Percentiles rank a stretch among this genome's conserved stretches.
phyloP scores from a whole-genome alignment of 2,329 filamentous ascomycete genomes.

The Ophiosphaerella korrae region DNA sequence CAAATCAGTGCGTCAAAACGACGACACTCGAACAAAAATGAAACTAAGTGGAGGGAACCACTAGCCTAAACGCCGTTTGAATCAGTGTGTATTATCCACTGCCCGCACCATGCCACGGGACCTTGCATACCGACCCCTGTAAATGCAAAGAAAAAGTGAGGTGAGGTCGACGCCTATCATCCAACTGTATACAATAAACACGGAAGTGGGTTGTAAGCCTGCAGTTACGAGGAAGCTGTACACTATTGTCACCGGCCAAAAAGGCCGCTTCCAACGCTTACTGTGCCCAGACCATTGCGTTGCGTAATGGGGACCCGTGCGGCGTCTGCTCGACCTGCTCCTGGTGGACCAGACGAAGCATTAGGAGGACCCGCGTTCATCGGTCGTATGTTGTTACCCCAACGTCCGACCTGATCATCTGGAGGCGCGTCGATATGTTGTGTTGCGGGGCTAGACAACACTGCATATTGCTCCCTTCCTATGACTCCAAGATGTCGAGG shows the following conservation, averaged over 20 bases:
- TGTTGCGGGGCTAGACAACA: constrained; percentile 38
- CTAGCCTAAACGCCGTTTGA: neutral
- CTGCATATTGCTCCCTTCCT: constrained; percentile 34
- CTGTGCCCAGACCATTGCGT: constrained; percentile 35
- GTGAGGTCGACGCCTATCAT: too few species aligned
- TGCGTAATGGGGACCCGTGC: constrained; percentile 32
- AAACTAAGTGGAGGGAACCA: neutral
- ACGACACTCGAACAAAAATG: neutral
- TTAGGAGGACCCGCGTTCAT: constrained; percentile 18
- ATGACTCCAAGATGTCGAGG: constrained; percentile 29
- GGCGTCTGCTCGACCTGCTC: constrained; percentile 30
- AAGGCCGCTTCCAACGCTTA: constrained; percentile 39
- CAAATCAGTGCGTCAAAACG: neutral
- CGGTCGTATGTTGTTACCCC: constrained; percentile 26
- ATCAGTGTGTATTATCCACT: neutral
- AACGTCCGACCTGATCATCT: constrained; percentile 36
- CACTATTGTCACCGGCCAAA: constrained; percentile 35
- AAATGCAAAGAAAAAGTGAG: neutral
- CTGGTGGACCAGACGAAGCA: constrained; percentile 20
- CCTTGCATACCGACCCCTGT: neutral
- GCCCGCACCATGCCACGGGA: neutral
- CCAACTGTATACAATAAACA: too few species aligned
- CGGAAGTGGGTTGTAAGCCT: too few species aligned
- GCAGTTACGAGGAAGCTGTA: neutral
- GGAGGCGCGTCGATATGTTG: constrained; percentile 25